A percentile compares a stretch with the other conserved stretches of the same genome.
phyloP scores from a whole-genome alignment of 805 yeast genomes.

The Blastobotrys parvus region DNA sequence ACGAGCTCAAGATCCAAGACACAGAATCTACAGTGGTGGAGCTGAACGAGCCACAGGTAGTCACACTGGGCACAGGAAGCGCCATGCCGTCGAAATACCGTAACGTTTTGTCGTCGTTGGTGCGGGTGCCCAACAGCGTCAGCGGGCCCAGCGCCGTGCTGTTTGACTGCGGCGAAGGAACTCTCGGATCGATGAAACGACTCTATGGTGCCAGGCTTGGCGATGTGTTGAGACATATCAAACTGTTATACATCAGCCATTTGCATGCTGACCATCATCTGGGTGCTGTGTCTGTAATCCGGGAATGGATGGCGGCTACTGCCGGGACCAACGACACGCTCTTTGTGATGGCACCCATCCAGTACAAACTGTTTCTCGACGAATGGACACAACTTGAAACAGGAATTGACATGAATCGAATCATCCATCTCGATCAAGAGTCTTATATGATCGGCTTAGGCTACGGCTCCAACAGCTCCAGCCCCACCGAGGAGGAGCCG shows the following conservation, averaged over 20 bases:
- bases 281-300: constrained; percentile 65
- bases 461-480: constrained; percentile 7
- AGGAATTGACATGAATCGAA: constrained; percentile 30
- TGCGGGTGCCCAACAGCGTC: constrained; percentile 38
- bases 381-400: constrained; percentile 58
- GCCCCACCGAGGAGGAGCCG: not conserved
- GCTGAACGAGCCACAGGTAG: constrained; percentile 38
- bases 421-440: constrained; percentile 54
- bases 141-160: constrained; percentile 33
- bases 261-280: constrained; percentile 96
- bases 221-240: constrained; percentile 44
- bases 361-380: constrained; percentile 51
- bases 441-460: constrained; percentile 38
- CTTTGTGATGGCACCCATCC: constrained; percentile 67
- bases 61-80: constrained; percentile 88
- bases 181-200: constrained; percentile 64
- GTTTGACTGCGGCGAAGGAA: constrained; percentile 94
- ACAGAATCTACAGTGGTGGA: constrained; percentile 1
- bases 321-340: constrained; percentile 27
- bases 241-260: constrained; percentile 69
- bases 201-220: constrained; percentile 46
- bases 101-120: constrained; percentile 74
- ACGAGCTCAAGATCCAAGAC: not conserved
- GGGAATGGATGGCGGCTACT: constrained; percentile 44
- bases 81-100: constrained; percentile 79